Percentiles rank a stretch among this genome's conserved stretches.
phyloP scores from a whole-genome alignment of 768 basidiomycete genomes.

The Boletus reticulatus region DNA sequence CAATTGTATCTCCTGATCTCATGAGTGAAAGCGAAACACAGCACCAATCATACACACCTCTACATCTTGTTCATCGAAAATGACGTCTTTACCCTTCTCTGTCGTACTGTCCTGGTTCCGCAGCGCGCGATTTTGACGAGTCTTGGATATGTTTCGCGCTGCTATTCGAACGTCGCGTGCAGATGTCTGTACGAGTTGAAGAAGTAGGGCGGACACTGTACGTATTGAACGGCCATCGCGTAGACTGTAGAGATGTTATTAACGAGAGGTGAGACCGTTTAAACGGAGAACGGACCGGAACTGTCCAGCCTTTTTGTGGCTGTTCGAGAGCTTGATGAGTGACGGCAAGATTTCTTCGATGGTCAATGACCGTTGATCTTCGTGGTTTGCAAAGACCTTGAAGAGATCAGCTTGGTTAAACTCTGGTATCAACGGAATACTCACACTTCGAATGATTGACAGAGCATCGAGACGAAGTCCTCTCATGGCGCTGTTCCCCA shows the following conservation, averaged over 20 bases:
- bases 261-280: neutral
- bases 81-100: constrained; percentile 49
- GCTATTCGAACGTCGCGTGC: constrained; percentile 82
- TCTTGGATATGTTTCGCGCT: constrained; percentile 58
- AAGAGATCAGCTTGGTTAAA: constrained; percentile 2
- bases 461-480: constrained; percentile 79
- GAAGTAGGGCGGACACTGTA: constrained; percentile 86
- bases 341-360: constrained; percentile 95
- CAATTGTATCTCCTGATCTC: constrained; percentile 60
- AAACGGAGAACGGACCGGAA: constrained; percentile 59
- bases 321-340: constrained; percentile 84
- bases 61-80: constrained; percentile 65
- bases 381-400: constrained; percentile 89
- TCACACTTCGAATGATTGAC: constrained; percentile 79
- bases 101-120: constrained; percentile 58
- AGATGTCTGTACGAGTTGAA: constrained; percentile 96
- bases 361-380: constrained; percentile 92
- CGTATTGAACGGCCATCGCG: constrained; percentile 90
- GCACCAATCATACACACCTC: constrained; percentile 41
- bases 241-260: constrained; percentile 50
- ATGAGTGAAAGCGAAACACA: constrained; percentile 1
- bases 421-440: constrained; percentile 23
- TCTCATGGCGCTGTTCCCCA: constrained; percentile 80
- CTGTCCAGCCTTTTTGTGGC: constrained; percentile 86
- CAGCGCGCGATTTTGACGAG: constrained; percentile 60